Conservation (phyloP, 2,329 filamentous ascomycete species). For the Ophiocordyceps camponoti-saundersi region DNA sequence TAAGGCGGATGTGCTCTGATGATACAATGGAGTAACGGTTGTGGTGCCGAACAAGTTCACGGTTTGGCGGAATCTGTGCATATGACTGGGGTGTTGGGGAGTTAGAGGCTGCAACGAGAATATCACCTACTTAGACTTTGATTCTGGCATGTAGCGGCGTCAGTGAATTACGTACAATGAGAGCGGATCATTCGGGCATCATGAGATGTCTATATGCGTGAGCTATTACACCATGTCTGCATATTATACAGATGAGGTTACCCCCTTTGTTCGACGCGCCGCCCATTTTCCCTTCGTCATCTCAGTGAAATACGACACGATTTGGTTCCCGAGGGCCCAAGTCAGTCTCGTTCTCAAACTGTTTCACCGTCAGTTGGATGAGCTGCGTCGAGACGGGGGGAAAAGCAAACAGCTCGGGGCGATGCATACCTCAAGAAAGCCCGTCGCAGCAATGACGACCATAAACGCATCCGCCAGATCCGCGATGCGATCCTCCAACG, state of each 20-base stretch:
- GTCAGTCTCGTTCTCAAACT: slow-evolving; percentile 24
- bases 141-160: too few species aligned
- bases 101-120: too few species aligned
- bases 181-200: not conserved
- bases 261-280: not conserved
- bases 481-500: slow-evolving; percentile 44
- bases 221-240: not conserved
- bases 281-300: not conserved
- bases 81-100: too few species aligned
- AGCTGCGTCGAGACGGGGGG: not conserved
- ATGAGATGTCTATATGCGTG: not conserved
- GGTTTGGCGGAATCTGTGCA: too few species aligned
- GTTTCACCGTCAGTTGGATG: slow-evolving; percentile 5
- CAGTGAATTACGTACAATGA: too few species aligned
- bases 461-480: slow-evolving; percentile 77
- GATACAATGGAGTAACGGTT: not conserved
- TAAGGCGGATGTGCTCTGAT: slow-evolving; percentile 14
- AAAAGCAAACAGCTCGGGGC: not conserved
- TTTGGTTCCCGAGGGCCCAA: slow-evolving; percentile 15
- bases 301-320: slow-evolving; percentile 22
- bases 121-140: too few species aligned
- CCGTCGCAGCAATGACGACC: slow-evolving; percentile 64
- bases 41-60: too few species aligned
- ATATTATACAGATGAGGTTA: not conserved
- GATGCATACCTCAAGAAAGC: slow-evolving; percentile 63